A percentile compares a stretch with the other conserved stretches of the same genome.
These are phyloP conservation scores for Protomyces macrosporus DNA, from an alignment of 1,139 yeast genomes.

Conservation along the genomic window DNA sequence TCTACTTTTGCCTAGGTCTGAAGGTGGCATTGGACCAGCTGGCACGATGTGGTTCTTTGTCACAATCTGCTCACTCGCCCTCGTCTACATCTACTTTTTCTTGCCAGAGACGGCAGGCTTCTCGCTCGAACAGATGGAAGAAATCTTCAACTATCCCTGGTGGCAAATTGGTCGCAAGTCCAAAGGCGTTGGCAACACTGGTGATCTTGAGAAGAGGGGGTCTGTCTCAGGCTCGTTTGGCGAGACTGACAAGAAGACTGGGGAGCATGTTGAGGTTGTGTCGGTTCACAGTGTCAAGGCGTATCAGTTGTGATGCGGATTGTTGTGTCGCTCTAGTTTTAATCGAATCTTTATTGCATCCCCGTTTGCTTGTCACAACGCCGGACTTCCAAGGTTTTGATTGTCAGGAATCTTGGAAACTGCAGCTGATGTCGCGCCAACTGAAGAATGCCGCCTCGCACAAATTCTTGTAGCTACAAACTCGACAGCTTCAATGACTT, in stretches of 20 bases:
- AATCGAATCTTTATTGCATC: too few relatives aligned
- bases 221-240: not conserved
- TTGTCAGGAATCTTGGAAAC: too few relatives aligned
- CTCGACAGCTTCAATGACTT: too few relatives aligned
- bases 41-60: constrained; percentile 21
- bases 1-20: constrained; percentile 8
- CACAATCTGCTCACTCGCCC: constrained; percentile 17
- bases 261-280: not conserved
- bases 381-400: too few relatives aligned
- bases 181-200: constrained; percentile 15
- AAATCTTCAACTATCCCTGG: constrained; percentile 20
- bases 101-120: constrained; percentile 22
- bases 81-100: constrained; percentile 22
- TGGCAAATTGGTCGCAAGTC: constrained; percentile 12
- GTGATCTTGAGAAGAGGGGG: not conserved
- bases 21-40: constrained; percentile 19
- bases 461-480: too few relatives aligned
- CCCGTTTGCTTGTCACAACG: too few relatives aligned
- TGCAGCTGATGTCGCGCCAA: too few relatives aligned
- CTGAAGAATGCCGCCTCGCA: too few relatives aligned
- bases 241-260: not conserved
- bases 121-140: constrained; percentile 14
- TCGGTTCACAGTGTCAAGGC: not conserved
- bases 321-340: too few relatives aligned
- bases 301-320: not conserved